Evolutionary conservation across 352 stramenopile species (phyloP).

Genomic region (Halophytophthora polymorphica): DNA sequence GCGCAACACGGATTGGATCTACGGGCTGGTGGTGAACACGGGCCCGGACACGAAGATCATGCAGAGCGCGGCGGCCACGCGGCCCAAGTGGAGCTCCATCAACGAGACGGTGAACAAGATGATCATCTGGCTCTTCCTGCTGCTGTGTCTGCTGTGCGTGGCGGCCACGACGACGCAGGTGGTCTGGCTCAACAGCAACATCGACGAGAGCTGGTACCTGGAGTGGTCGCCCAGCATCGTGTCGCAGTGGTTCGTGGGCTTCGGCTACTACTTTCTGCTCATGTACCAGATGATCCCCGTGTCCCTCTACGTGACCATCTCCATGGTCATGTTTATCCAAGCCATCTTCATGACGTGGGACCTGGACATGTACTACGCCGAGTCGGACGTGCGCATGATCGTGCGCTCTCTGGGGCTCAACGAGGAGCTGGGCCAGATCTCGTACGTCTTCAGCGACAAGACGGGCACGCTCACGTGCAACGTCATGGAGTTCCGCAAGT

Average conservation of each 20-base stretch:
- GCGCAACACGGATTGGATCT: conserved; percentile 89
- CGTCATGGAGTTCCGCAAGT: conserved; percentile 95
- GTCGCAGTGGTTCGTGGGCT: conserved; percentile 74
- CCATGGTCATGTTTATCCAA: conserved; percentile 94
- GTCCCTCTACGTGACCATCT: conserved; percentile 97
- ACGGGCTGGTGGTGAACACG: conserved; percentile 88
- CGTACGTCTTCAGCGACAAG: conserved; percentile 92
- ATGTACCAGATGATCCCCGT: conserved; percentile 97
- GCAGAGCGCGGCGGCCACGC: conserved; percentile 58
- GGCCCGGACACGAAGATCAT: conserved; percentile 84
- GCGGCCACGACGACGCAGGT: conserved; percentile 58
- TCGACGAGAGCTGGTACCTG: conserved; percentile 50
- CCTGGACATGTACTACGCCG: conserved; percentile 90
- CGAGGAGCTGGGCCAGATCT: conserved; percentile 91
- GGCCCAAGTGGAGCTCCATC: conserved; percentile 81
- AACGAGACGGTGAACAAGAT: conserved; percentile 78
- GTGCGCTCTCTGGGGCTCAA: conserved; percentile 84
- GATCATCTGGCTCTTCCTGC: conserved; percentile 74
- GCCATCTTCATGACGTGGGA: conserved; percentile 93
- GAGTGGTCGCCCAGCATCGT: conserved; percentile 38
- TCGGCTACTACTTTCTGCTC: conserved; percentile 93
- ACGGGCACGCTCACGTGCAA: conserved; percentile 94
- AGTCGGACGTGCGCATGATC: conserved; percentile 87
- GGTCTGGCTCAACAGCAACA: conserved; percentile 54
- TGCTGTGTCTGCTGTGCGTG: conserved; percentile 57